A percentile compares a stretch with the other conserved stretches of the same genome.
Conservation (phyloP, 495 filamentous ascomycete genomes). For the Terfezia claveryi region DNA sequence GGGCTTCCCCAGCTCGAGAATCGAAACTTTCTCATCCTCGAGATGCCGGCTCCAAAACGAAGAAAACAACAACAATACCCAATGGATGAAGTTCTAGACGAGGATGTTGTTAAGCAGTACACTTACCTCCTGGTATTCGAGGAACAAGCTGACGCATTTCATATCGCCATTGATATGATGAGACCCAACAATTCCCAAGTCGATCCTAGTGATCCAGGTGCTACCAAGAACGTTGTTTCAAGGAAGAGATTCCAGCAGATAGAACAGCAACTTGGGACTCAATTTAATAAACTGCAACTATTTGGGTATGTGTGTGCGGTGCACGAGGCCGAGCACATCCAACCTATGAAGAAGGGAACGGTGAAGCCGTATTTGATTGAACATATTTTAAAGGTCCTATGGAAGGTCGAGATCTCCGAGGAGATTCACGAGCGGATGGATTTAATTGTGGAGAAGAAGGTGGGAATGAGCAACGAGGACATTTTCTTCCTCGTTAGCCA, state of each 20-base stretch:
- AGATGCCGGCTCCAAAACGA: background rate
- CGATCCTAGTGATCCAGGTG: background rate
- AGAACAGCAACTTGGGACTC: background rate
- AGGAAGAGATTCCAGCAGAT: background rate
- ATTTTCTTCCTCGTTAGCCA: constrained; percentile 18
- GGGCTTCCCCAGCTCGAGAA: background rate
- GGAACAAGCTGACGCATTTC: background rate
- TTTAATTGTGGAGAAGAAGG: constrained; percentile 8
- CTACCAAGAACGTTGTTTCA: background rate
- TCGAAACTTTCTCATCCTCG: background rate
- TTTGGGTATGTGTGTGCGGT: background rate
- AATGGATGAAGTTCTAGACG: background rate
- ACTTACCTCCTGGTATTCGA: background rate
- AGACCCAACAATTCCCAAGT: background rate
- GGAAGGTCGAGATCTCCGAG: constrained; percentile 9
- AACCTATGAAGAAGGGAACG: background rate
- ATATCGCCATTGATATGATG: background rate
- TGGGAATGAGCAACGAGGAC: constrained; percentile 9
- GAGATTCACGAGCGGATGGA: constrained; percentile 16
- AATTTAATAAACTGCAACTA: background rate
- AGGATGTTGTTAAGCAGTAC: background rate
- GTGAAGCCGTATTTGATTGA: constrained; percentile 5
- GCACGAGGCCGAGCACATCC: background rate
- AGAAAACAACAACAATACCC: background rate
- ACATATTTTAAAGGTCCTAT: constrained; percentile 8